A percentile compares a stretch with the other conserved stretches of the same genome.
Evolutionary conservation across 305 asterid species (phyloP).

Genomic region (Salvia sclarea): DNA sequence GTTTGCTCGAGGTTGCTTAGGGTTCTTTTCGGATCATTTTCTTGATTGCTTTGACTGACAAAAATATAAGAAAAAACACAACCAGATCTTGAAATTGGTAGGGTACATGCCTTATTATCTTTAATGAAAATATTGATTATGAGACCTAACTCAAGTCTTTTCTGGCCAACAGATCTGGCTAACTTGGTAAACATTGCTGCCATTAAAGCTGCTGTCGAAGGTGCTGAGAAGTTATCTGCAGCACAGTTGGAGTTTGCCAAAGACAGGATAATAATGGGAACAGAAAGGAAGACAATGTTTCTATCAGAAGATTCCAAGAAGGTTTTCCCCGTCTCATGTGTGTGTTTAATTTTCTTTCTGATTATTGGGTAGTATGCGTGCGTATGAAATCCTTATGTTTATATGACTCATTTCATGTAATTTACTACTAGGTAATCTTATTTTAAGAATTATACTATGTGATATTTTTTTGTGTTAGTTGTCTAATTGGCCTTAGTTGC

Average conservation of each 20-base stretch:
- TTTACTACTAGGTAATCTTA: not conserved
- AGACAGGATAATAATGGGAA: constrained; percentile 98
- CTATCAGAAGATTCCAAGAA: constrained; percentile 69
- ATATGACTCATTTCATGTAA: not conserved
- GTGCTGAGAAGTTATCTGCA: constrained; percentile 85
- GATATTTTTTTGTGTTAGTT: not conserved
- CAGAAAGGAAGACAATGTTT: constrained; percentile 95
- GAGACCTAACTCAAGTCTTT: constrained; percentile 11
- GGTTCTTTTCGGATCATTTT: not conserved
- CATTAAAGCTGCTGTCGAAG: constrained; percentile 96
- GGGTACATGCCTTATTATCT: not conserved
- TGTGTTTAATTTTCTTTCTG: not conserved
- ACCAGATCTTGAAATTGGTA: not conserved
- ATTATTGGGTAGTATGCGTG: not conserved
- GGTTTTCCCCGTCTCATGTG: constrained; percentile 17
- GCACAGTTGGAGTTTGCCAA: constrained; percentile 90
- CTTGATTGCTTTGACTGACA: constrained; percentile 12
- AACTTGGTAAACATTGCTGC: constrained; percentile 98
- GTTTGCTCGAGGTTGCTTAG: constrained; percentile 1
- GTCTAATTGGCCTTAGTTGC: constrained; percentile 15
- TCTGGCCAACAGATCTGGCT: constrained; percentile 68
- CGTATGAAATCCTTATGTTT: not conserved
- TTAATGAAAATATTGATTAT: not conserved
- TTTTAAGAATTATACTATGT: not conserved
- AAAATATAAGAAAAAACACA: not conserved